These are phyloP conservation scores for Ophiorrhiza pumila DNA, from an alignment of 257 asterid genomes.

Conservation along the genomic window DNA sequence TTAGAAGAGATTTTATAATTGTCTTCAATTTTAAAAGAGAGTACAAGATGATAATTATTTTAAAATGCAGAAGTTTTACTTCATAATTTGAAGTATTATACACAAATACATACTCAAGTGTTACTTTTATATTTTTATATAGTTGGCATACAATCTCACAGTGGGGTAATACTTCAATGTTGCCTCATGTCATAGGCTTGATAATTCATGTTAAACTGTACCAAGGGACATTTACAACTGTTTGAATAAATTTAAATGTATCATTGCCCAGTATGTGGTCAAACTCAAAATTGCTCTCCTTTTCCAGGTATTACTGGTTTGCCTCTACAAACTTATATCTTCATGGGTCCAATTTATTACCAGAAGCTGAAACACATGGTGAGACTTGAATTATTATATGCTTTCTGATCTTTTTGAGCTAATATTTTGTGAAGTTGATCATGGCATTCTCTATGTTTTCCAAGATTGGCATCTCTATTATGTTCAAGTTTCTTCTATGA, in stretches of 20 bases:
- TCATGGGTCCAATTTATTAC: conserved; percentile 99
- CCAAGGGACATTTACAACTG: neutral
- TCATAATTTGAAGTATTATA: neutral
- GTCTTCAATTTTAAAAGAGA: neutral
- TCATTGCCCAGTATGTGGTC: neutral
- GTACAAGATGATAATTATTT: neutral
- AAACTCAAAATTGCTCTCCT: conserved; percentile 6
- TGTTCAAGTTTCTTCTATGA: neutral
- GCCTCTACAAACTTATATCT: conserved; percentile 90
- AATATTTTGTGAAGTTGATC: neutral
- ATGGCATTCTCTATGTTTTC: neutral
- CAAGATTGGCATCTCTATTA: neutral
- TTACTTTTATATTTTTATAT: neutral
- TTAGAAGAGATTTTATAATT: neutral
- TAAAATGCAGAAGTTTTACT: neutral
- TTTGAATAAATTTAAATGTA: neutral
- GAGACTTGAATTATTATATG: conserved; percentile 15
- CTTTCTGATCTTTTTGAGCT: neutral
- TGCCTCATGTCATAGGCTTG: neutral
- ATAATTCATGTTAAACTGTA: neutral
- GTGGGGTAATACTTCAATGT: neutral
- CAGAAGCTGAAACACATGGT: conserved; percentile 99
- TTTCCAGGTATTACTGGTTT: conserved; percentile 81
- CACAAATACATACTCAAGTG: neutral
- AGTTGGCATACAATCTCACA: neutral